A percentile compares a stretch with the other conserved stretches of the same genome.
These are phyloP conservation scores for Biscogniauxia marginata DNA, from an alignment of 2,329 filamentous ascomycete genomes.

Conservation along the genomic window DNA sequence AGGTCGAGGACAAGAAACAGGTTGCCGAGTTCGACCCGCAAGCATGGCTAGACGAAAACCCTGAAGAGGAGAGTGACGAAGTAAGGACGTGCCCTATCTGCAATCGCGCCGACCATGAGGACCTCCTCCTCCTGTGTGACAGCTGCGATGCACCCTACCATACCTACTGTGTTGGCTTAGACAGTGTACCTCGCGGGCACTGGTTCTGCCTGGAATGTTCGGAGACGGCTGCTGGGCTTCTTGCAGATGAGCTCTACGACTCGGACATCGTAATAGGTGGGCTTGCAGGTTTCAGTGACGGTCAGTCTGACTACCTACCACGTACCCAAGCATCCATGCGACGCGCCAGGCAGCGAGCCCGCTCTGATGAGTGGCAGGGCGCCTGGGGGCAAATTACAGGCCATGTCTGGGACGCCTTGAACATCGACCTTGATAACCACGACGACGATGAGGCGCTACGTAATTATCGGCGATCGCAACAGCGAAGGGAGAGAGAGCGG, in stretches of 20 bases:
- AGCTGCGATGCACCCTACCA: conserved; percentile 88
- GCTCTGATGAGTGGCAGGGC: conserved; percentile 83
- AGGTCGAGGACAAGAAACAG: conserved; percentile 81
- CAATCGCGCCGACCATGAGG: conserved; percentile 75
- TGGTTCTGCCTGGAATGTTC: conserved; percentile 91
- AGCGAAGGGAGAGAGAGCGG: conserved; percentile 50
- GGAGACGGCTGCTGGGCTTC: conserved; percentile 43
- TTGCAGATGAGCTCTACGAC: conserved; percentile 39
- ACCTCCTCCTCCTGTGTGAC: conserved; percentile 85
- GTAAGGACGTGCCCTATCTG: conserved; percentile 81
- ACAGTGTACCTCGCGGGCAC: conserved; percentile 69
- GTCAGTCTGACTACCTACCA: conserved; percentile 41
- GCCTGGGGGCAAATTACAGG: conserved; percentile 70
- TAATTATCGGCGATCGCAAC: conserved; percentile 53
- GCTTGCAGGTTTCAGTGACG: conserved; percentile 24
- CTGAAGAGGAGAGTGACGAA: conserved; percentile 66
- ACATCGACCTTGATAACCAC: conserved; percentile 80
- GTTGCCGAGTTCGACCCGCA: conserved; percentile 85
- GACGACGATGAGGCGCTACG: conserved; percentile 67
- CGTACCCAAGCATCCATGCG: conserved; percentile 60
- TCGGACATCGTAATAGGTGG: conserved; percentile 20
- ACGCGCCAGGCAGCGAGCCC: conserved; percentile 57
- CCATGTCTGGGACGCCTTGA: conserved; percentile 63
- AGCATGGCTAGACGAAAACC: conserved; percentile 67
- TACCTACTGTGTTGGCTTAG: conserved; percentile 84